A percentile compares a stretch with the other conserved stretches of the same genome.
phyloP scores from a whole-genome alignment of 2,329 filamentous ascomycete species.

The Cladosporium sp. region DNA sequence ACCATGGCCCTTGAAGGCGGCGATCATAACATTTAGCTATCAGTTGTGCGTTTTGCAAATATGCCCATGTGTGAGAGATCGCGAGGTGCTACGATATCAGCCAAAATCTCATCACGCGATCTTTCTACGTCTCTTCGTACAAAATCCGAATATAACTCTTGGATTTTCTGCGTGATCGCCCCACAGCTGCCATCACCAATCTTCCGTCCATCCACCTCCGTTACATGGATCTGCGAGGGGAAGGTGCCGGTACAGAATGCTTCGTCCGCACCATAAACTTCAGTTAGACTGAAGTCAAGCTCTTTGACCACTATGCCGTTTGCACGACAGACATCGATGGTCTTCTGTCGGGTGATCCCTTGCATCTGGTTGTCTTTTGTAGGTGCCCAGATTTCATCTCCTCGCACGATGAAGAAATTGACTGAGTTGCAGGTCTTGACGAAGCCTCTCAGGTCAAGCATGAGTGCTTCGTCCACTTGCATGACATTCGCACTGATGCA shows the following conservation, averaged over 20 bases:
- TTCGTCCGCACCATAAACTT: conserved; percentile 36
- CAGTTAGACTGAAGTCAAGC: conserved; percentile 35
- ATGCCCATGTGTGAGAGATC: background rate
- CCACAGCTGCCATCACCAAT: background rate
- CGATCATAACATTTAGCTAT: background rate
- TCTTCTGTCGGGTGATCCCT: conserved; percentile 36
- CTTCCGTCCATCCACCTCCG: background rate
- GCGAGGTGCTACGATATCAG: background rate
- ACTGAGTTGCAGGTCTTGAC: conserved; percentile 37
- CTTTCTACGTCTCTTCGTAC: background rate
- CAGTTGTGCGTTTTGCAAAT: background rate
- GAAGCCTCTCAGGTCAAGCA: conserved; percentile 2
- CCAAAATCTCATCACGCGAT: background rate
- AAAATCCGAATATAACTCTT: background rate
- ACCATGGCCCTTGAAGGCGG: too few relatives aligned
- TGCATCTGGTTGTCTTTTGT: conserved; percentile 38
- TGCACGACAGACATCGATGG: conserved; percentile 35
- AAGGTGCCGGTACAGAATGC: conserved; percentile 37
- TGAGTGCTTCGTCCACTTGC: conserved; percentile 2
- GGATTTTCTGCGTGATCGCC: background rate
- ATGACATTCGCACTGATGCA: background rate
- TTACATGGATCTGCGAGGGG: background rate
- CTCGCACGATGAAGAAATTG: conserved; percentile 39
- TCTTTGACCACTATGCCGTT: conserved; percentile 31
- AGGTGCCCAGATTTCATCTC: conserved; percentile 36